Conservation (phyloP, 192 early-diverging fungal species). For the Haplosporangium gracile region DNA sequence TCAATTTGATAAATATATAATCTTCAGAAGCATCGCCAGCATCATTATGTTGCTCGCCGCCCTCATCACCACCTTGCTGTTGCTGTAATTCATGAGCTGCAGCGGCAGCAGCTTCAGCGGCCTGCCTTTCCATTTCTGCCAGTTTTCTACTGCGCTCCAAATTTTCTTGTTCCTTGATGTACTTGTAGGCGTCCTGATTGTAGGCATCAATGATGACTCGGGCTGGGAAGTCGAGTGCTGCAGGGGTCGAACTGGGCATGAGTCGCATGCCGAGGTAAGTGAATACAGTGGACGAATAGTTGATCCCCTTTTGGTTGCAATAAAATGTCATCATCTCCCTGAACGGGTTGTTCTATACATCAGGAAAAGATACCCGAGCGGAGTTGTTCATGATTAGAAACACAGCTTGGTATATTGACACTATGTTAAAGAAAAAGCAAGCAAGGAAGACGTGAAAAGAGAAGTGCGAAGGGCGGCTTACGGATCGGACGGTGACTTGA, state of each 20-base stretch:
- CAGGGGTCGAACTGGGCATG: conserved; percentile 46
- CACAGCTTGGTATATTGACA: not conserved
- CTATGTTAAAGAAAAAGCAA: not conserved
- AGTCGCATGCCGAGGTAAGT: conserved; percentile 25
- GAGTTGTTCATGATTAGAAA: not conserved
- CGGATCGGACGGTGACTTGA: conserved; percentile 56
- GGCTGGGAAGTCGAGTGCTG: conserved; percentile 16
- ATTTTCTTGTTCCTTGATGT: conserved; percentile 30
- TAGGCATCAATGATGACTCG: conserved; percentile 32
- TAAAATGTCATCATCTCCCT: conserved; percentile 31
- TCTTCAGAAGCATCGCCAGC: conserved; percentile 8
- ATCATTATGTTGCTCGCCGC: not conserved
- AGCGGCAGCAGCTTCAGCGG: conserved; percentile 4
- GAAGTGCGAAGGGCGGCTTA: not conserved
- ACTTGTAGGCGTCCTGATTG: conserved; percentile 16
- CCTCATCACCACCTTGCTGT: not conserved
- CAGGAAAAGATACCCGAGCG: not conserved
- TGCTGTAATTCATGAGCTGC: not conserved
- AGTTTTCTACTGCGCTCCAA: conserved; percentile 14
- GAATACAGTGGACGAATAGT: conserved; percentile 15
- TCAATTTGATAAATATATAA: conserved; percentile 39
- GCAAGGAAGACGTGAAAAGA: not conserved
- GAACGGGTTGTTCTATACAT: conserved; percentile 29
- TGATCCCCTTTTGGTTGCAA: conserved; percentile 13
- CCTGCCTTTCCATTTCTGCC: conserved; percentile 27